Percentiles rank a stretch among this genome's conserved stretches.
These are phyloP conservation scores for Claviceps humidiphila DNA, from an alignment of 2,329 filamentous ascomycete genomes.

Conservation along the genomic window DNA sequence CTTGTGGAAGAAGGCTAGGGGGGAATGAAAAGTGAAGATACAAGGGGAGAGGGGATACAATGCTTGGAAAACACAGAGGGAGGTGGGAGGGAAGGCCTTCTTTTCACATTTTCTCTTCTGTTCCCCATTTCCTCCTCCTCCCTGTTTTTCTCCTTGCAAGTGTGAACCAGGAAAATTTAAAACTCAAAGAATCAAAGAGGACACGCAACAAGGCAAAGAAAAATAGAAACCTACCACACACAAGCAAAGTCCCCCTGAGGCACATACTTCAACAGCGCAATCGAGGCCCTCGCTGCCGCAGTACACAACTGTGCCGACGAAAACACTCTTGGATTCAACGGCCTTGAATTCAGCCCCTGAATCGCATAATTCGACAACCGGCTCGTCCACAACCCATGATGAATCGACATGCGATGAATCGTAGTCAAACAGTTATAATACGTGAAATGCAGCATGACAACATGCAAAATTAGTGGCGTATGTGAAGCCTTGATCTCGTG, in stretches of 20 bases:
- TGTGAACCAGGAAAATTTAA: not conserved
- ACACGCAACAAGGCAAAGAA: not conserved
- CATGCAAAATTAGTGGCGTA: constrained; percentile 83
- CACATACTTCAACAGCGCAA: constrained; percentile 89
- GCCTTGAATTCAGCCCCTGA: constrained; percentile 79
- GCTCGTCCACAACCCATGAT: constrained; percentile 97
- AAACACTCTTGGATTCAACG: constrained; percentile 87
- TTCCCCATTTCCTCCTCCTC: too few relatives aligned
- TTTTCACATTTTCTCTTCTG: too few relatives aligned
- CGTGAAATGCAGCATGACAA: constrained; percentile 87
- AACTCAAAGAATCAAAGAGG: not conserved
- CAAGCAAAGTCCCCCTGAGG: constrained; percentile 90
- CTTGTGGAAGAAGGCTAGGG: not conserved
- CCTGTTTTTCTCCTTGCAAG: too few relatives aligned
- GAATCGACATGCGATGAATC: constrained; percentile 95
- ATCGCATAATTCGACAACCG: constrained; percentile 90
- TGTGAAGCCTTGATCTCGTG: constrained; percentile 90
- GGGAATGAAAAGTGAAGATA: not conserved
- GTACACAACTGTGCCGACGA: constrained; percentile 88
- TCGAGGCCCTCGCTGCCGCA: constrained; percentile 81
- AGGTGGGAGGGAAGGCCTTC: not conserved
- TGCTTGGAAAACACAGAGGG: not conserved
- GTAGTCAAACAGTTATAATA: constrained; percentile 98
- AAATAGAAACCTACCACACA: constrained; percentile 58
- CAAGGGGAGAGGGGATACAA: not conserved